These are phyloP conservation scores for Pichia manshurica DNA, from an alignment of 805 yeast genomes.

Conservation along the genomic window DNA sequence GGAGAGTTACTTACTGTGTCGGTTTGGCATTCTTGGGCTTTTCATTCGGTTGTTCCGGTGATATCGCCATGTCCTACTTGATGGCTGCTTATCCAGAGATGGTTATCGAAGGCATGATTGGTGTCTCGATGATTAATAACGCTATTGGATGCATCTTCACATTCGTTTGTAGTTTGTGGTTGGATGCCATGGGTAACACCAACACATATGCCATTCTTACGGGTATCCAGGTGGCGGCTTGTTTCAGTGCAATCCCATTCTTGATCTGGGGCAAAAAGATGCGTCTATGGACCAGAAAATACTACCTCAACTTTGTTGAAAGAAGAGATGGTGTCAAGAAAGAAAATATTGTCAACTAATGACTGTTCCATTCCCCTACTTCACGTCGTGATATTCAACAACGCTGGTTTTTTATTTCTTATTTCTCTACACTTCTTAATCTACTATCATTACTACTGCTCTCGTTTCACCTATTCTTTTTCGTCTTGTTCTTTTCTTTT, in stretches of 20 bases:
- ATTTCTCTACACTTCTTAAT: neutral
- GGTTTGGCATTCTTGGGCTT: slow-evolving; percentile 63
- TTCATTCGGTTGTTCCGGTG: slow-evolving; percentile 68
- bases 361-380: neutral
- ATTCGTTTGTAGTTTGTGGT: slow-evolving; percentile 57
- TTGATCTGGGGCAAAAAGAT: slow-evolving; percentile 45
- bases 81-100: slow-evolving; percentile 68
- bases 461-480: too few relatives aligned
- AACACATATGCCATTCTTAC: slow-evolving; percentile 59
- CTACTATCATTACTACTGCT: too few relatives aligned
- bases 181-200: slow-evolving; percentile 50
- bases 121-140: slow-evolving; percentile 60
- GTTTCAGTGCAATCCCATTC: slow-evolving; percentile 45
- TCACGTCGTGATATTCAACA: too few relatives aligned
- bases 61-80: slow-evolving; percentile 59
- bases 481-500: too few relatives aligned
- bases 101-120: slow-evolving; percentile 67
- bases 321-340: slow-evolving; percentile 38
- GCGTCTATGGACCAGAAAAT: slow-evolving; percentile 51
- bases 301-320: slow-evolving; percentile 50
- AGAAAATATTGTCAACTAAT: slow-evolving; percentile 3
- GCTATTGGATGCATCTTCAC: slow-evolving; percentile 62
- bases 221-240: slow-evolving; percentile 50
- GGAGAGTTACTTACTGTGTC: slow-evolving; percentile 47
- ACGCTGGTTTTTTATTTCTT: too few relatives aligned